Conservation (phyloP, 257 asterid species). For the Lantana camara region DNA sequence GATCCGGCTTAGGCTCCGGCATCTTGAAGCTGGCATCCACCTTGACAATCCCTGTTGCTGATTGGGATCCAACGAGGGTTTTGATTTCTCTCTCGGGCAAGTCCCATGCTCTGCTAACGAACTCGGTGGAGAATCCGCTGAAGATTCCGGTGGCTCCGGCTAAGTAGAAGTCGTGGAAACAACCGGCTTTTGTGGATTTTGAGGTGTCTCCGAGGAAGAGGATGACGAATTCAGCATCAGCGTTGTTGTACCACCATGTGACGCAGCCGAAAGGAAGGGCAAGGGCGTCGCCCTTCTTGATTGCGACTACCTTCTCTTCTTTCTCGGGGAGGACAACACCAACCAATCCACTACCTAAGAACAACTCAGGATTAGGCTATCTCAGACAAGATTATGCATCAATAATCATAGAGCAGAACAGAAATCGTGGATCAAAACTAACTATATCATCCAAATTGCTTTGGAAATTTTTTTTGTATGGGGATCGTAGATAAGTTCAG, state of each 20-base stretch:
- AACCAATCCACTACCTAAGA: conserved; percentile 69
- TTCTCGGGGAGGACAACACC: conserved; percentile 85
- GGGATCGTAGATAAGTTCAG: too few relatives aligned
- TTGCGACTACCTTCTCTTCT: conserved; percentile 81
- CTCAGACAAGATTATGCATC: background rate
- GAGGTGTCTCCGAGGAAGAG: conserved; percentile 63
- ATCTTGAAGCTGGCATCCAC: conserved; percentile 34
- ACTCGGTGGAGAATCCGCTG: conserved; percentile 53
- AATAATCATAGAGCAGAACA: background rate
- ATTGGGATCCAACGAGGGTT: conserved; percentile 42
- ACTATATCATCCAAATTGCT: background rate
- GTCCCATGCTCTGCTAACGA: conserved; percentile 57
- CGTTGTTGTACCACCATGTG: conserved; percentile 90
- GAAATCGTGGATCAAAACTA: background rate
- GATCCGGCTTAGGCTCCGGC: conserved; percentile 56
- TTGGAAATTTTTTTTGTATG: too few relatives aligned
- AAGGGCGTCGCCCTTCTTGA: conserved; percentile 82
- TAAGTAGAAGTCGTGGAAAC: conserved; percentile 54
- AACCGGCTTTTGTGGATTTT: conserved; percentile 55
- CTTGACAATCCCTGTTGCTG: conserved; percentile 43
- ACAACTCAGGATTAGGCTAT: background rate
- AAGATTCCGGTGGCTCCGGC: conserved; percentile 55
- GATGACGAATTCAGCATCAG: conserved; percentile 47
- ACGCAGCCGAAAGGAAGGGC: conserved; percentile 91
- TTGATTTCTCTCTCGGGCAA: conserved; percentile 38